Evolutionary conservation across 345 rosid species (phyloP).

Genomic region (Eucalyptus erythrocorys): DNA sequence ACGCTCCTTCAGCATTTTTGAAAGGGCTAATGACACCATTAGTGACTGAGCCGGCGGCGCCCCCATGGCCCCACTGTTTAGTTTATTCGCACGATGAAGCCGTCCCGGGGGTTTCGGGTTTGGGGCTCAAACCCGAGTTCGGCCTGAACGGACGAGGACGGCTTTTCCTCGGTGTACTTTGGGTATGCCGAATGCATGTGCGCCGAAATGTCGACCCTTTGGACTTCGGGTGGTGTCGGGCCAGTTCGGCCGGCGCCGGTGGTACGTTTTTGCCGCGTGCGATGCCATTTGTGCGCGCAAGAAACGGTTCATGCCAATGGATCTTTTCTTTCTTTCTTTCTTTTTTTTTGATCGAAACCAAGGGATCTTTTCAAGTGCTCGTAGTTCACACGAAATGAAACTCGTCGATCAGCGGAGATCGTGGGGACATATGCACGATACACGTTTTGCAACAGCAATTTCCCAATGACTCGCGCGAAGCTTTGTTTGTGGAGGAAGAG

Average conservation of each 20-base stretch:
- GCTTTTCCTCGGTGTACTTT: fast-evolving
- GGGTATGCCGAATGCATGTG: background rate
- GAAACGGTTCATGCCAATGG: background rate
- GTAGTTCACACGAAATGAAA: background rate
- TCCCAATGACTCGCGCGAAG: background rate
- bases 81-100: background rate
- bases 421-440: background rate
- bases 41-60: background rate
- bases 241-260: background rate
- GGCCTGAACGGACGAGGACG: background rate
- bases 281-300: background rate
- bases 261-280: background rate
- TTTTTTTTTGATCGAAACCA: no score
- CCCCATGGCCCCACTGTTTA: background rate
- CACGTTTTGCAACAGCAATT: background rate
- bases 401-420: background rate
- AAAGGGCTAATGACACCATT: background rate
- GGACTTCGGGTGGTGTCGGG: background rate
- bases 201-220: background rate
- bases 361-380: background rate
- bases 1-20: background rate
- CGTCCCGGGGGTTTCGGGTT: background rate
- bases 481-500: background rate
- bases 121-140: background rate
- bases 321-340: no score